A percentile compares a stretch with the other conserved stretches of the same genome.
Evolutionary conservation across 2,329 filamentous ascomycete species (phyloP).

Genomic region (Penicillium sp.): DNA sequence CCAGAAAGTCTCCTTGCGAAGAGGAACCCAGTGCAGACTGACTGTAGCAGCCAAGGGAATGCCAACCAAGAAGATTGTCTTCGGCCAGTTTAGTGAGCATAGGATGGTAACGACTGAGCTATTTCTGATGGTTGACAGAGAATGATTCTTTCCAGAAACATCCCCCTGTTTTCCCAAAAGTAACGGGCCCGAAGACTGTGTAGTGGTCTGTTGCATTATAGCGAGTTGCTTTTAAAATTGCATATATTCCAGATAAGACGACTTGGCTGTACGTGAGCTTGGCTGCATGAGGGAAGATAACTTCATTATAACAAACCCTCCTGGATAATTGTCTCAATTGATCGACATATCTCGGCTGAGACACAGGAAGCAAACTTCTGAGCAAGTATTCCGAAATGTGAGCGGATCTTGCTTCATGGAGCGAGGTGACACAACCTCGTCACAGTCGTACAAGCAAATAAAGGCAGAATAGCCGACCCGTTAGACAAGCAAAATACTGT

Average conservation of each 20-base stretch:
- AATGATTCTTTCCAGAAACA: not conserved
- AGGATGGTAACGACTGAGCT: not conserved
- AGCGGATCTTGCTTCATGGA: not conserved
- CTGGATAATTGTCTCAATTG: not conserved
- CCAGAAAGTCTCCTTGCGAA: constrained; percentile 1
- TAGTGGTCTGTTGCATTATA: not conserved
- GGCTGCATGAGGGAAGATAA: not conserved
- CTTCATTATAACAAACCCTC: not conserved
- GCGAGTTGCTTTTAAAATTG: too few relatives aligned
- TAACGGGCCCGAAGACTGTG: not conserved
- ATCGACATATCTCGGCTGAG: not conserved
- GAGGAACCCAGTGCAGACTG: constrained; percentile 10
- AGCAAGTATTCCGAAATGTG: not conserved
- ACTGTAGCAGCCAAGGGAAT: constrained; percentile 10
- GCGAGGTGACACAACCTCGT: not conserved
- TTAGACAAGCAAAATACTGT: not conserved
- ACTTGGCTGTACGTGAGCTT: not conserved
- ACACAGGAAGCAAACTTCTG: not conserved
- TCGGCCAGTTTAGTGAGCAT: constrained; percentile 7
- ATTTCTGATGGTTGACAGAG: not conserved
- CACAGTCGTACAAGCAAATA: not conserved
- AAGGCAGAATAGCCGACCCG: not conserved
- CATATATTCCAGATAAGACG: not conserved
- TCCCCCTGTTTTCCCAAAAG: not conserved
- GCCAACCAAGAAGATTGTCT: constrained; percentile 3